Conservation (phyloP, 2,329 filamentous ascomycete species). For the Fusarium oligoseptatum region DNA sequence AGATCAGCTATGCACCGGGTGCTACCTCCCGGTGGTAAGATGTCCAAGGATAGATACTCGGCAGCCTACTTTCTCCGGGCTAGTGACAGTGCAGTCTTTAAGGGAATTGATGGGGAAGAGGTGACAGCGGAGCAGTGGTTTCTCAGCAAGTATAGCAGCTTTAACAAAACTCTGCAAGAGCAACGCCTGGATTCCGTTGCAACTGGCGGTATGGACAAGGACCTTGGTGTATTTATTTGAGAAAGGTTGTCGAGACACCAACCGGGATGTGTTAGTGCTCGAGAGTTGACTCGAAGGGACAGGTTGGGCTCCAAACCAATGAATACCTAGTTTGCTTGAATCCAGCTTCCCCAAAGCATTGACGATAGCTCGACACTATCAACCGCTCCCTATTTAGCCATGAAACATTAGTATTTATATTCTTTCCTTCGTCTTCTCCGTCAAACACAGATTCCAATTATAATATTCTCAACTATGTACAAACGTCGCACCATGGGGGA, state of each 20-base stretch:
- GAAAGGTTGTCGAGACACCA: not conserved
- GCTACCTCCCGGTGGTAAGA: not conserved
- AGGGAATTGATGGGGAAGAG: constrained; percentile 16
- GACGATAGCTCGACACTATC: too few relatives aligned
- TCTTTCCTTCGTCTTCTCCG: too few relatives aligned
- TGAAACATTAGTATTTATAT: too few relatives aligned
- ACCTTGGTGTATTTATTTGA: constrained; percentile 3
- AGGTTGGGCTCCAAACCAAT: too few relatives aligned
- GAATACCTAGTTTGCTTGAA: too few relatives aligned
- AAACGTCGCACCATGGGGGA: too few relatives aligned
- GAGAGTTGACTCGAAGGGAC: too few relatives aligned
- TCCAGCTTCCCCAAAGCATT: too few relatives aligned
- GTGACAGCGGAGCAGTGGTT: constrained; percentile 24
- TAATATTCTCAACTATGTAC: too few relatives aligned
- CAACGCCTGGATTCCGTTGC: constrained; percentile 4
- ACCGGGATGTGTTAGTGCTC: too few relatives aligned
- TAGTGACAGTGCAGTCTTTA: constrained; percentile 5
- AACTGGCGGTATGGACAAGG: constrained; percentile 11
- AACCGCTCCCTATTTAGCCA: too few relatives aligned
- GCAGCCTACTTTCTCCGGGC: constrained; percentile 3
- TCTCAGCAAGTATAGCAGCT: constrained; percentile 19
- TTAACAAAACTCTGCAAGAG: constrained; percentile 8
- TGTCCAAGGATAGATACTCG: constrained; percentile 19
- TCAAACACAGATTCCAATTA: too few relatives aligned
- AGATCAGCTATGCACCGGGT: constrained; percentile 26